phyloP scores from a whole-genome alignment of 164 flowering plant species.

The Kingdonia uniflora region DNA sequence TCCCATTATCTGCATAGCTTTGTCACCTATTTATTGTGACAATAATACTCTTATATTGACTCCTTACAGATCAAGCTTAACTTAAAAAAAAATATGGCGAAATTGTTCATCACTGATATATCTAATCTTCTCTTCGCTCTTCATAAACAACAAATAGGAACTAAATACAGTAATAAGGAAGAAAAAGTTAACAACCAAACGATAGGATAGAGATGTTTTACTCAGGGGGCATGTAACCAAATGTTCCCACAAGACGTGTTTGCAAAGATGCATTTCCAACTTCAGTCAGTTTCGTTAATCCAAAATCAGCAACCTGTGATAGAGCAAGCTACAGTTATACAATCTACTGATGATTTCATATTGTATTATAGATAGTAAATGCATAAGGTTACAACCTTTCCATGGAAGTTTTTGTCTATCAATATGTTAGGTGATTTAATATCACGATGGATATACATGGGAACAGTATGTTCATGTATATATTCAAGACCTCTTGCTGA shows the following conservation, averaged over 20 bases:
- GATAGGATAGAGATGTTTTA: conserved; percentile 28
- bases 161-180: no score
- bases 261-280: conserved; percentile 53
- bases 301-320: conserved; percentile 89
- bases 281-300: conserved; percentile 76
- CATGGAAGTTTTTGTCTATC: conserved; percentile 82
- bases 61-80: no score
- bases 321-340: not conserved
- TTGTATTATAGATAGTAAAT: no score
- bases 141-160: no score
- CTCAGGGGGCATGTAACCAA: conserved; percentile 99
- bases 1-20: no score
- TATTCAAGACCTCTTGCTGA: conserved; percentile 98
- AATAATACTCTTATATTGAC: no score
- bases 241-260: conserved; percentile 87
- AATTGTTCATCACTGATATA: no score
- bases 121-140: no score
- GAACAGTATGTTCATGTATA: conserved; percentile 93
- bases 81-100: no score
- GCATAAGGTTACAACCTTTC: conserved; percentile 44
- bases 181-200: not conserved
- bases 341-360: no score
- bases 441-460: conserved; percentile 92
- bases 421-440: conserved; percentile 91
- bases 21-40: no score